Percentiles rank a stretch among this genome's conserved stretches.
Evolutionary conservation across 805 yeast species (phyloP).

Genomic region (Dipodascopsis tothii): DNA sequence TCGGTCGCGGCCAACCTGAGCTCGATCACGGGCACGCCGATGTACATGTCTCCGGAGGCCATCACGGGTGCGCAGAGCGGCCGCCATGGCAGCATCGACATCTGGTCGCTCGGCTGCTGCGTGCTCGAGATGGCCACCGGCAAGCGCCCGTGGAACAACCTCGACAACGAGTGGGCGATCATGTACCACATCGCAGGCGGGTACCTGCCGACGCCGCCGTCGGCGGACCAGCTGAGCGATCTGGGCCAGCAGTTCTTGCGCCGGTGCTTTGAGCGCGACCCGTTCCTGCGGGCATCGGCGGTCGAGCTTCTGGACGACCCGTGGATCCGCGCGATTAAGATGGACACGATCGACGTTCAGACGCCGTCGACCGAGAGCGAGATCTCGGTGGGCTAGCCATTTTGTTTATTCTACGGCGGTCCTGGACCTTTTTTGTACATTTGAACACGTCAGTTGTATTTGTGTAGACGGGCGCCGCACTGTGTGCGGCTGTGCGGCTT

Average conservation of each 20-base stretch:
- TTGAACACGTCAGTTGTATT: too few species aligned
- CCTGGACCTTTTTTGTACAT: too few species aligned
- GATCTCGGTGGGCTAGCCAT: background rate
- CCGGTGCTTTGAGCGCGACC: conserved; percentile 75
- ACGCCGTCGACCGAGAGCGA: conserved; percentile 21
- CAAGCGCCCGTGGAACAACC: conserved; percentile 88
- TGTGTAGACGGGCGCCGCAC: too few species aligned
- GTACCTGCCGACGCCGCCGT: conserved; percentile 78
- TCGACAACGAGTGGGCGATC: conserved; percentile 96
- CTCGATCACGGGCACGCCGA: conserved; percentile 85
- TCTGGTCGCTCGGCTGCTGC: conserved; percentile 97
- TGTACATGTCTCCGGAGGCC: conserved; percentile 98
- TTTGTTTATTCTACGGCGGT: too few species aligned
- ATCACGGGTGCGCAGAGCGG: conserved; percentile 68
- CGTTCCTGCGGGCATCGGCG: conserved; percentile 72
- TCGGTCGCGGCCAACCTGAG: conserved; percentile 32
- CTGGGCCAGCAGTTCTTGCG: conserved; percentile 65
- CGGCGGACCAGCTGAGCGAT: conserved; percentile 64
- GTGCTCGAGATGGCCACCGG: conserved; percentile 96
- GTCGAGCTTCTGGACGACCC: conserved; percentile 80
- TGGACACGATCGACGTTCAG: conserved; percentile 13
- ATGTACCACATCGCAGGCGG: conserved; percentile 98
- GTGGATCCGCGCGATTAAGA: conserved; percentile 50
- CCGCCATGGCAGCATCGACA: conserved; percentile 64
- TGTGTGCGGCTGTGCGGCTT: too few species aligned